These are phyloP conservation scores for Intubia oerlemansii DNA, from an alignment of 2,329 filamentous ascomycete species.

Conservation along the genomic window DNA sequence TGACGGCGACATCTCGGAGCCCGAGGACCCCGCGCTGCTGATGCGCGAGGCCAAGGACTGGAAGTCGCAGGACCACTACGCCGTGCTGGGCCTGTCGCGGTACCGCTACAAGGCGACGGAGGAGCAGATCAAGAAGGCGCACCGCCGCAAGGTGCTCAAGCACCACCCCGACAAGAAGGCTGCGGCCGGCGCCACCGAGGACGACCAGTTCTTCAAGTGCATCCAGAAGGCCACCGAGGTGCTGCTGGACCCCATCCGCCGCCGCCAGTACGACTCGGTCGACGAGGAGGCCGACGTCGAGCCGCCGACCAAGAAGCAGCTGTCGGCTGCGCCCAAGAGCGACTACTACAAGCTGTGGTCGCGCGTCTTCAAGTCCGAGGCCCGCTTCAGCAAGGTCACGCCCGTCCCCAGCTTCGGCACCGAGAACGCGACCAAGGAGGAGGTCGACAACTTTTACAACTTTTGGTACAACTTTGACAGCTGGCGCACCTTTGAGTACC, in stretches of 20 bases:
- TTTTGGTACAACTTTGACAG: slow-evolving; percentile 99
- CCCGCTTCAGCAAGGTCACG: slow-evolving; percentile 75
- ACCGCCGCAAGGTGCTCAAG: slow-evolving; percentile 98
- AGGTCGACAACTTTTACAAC: slow-evolving; percentile 95
- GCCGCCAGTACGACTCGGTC: slow-evolving; percentile 89
- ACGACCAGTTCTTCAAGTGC: slow-evolving; percentile 99
- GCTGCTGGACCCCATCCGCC: slow-evolving; percentile 75
- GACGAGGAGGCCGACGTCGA: slow-evolving; percentile 87
- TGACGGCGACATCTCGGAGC: slow-evolving; percentile 76
- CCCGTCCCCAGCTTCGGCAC: slow-evolving; percentile 76
- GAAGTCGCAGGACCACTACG: slow-evolving; percentile 99
- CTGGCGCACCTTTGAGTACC: slow-evolving; percentile 94
- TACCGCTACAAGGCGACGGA: slow-evolving; percentile 85
- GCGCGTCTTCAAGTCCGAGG: slow-evolving; percentile 77
- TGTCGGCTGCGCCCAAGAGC: slow-evolving; percentile 37
- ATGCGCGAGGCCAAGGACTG: slow-evolving; percentile 94
- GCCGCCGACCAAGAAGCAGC: slow-evolving; percentile 79
- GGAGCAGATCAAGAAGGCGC: slow-evolving; percentile 96
- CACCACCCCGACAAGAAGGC: slow-evolving; percentile 99
- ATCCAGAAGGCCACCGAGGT: slow-evolving; percentile 96
- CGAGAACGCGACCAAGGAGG: slow-evolving; percentile 65
- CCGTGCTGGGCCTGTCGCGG: slow-evolving; percentile 79
- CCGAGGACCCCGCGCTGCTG: slow-evolving; percentile 82
- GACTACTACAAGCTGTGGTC: slow-evolving; percentile 94
- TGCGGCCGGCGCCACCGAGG: slow-evolving; percentile 64